phyloP scores from a whole-genome alignment of 1,139 yeast species.

The Taphrina sp. region DNA sequence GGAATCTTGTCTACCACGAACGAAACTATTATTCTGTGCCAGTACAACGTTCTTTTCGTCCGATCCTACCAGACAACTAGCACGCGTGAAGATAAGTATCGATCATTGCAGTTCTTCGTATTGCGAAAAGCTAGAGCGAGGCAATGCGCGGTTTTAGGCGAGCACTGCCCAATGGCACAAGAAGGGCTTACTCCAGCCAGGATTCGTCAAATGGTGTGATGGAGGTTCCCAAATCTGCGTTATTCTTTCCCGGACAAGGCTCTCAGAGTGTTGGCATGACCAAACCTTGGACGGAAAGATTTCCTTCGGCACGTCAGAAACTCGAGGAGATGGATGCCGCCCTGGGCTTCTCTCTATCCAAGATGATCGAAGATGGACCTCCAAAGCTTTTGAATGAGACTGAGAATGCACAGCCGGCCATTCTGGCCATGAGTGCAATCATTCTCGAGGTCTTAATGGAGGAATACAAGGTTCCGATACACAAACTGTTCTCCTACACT shows the following conservation, averaged over 20 bases:
- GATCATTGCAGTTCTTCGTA: too few species aligned
- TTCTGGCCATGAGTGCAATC: slow-evolving; percentile 52
- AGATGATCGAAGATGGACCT: slow-evolving; percentile 38
- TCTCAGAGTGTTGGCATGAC: slow-evolving; percentile 47
- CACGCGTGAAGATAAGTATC: too few species aligned
- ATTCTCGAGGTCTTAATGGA: slow-evolving; percentile 44
- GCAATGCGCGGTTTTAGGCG: too few species aligned
- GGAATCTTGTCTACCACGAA: too few species aligned
- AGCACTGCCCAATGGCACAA: too few species aligned
- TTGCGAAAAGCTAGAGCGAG: too few species aligned
- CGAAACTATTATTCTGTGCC: too few species aligned
- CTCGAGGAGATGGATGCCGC: slow-evolving; percentile 44
- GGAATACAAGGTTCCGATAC: slow-evolving; percentile 37
- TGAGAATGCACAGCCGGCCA: slow-evolving; percentile 62
- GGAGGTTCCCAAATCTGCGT: slow-evolving; percentile 29
- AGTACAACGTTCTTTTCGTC: too few species aligned
- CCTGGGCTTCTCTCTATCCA: slow-evolving; percentile 41
- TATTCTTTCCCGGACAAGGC: slow-evolving; percentile 48
- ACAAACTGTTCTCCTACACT: slow-evolving; percentile 40
- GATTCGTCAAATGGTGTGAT: too few species aligned
- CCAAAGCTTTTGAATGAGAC: slow-evolving; percentile 44
- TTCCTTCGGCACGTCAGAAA: slow-evolving; percentile 40
- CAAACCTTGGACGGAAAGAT: slow-evolving; percentile 38
- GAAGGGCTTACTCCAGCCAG: too few species aligned
- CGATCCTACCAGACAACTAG: too few species aligned